Evolutionary conservation across 768 basidiomycete genomes (phyloP).

Genomic region (Boletus sp.): DNA sequence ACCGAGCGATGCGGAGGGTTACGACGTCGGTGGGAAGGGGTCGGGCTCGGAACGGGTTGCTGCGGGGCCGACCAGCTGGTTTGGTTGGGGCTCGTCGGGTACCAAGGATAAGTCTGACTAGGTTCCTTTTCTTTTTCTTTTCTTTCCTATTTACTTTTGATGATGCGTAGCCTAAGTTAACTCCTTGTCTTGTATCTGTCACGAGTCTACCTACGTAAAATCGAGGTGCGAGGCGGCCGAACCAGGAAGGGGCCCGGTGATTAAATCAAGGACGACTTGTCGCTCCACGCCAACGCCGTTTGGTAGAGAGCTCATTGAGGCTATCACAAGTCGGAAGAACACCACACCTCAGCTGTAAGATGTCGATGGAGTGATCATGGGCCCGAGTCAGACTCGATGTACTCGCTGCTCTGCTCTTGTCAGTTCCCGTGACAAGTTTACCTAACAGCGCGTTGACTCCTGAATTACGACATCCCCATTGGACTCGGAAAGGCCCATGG

Average conservation of each 20-base stretch:
- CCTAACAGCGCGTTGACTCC: slow-evolving; percentile 10
- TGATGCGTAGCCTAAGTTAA: slow-evolving; percentile 1
- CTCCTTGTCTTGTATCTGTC: slow-evolving; percentile 1
- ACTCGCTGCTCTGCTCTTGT: too few relatives aligned
- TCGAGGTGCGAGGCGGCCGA: too few relatives aligned
- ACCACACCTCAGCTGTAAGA: too few relatives aligned
- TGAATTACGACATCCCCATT: slow-evolving; percentile 4
- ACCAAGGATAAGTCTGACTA: slow-evolving; percentile 23
- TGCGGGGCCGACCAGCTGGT: slow-evolving; percentile 32
- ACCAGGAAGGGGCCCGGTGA: too few relatives aligned
- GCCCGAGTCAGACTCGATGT: too few relatives aligned
- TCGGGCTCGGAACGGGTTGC: slow-evolving; percentile 17
- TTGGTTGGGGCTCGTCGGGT: slow-evolving; percentile 32
- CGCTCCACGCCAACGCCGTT: too few relatives aligned
- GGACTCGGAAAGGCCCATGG: not conserved
- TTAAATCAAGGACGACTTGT: too few relatives aligned
- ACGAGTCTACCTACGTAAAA: too few relatives aligned
- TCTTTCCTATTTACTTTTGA: not conserved
- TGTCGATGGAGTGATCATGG: too few relatives aligned
- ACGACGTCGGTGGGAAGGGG: slow-evolving; percentile 38
- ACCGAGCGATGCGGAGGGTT: slow-evolving; percentile 67
- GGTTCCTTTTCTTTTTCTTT: not conserved
- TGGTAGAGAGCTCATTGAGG: too few relatives aligned
- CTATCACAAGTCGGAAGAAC: too few relatives aligned
- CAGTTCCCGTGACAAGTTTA: slow-evolving; percentile 3